Percentiles rank a stretch among this genome's conserved stretches.
Conservation (phyloP, 371 early-diverging fungal species). For the Dipsacomyces acuminosporus region DNA sequence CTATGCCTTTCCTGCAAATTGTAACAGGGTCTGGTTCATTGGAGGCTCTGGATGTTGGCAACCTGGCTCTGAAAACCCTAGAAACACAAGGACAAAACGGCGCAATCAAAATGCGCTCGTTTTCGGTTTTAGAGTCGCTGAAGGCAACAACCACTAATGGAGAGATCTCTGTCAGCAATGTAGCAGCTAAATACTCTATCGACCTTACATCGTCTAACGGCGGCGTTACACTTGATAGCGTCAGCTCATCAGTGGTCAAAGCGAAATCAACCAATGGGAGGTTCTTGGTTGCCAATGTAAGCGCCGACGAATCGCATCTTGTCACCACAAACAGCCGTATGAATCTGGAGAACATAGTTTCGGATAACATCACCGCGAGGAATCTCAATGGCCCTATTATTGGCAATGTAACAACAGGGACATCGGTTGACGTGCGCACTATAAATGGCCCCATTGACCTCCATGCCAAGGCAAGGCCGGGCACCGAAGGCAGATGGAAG, state of each 20-base stretch:
- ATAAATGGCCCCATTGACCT: too few species aligned
- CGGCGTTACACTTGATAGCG: constrained; percentile 1
- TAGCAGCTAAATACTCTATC: neutral
- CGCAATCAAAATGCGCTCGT: constrained; percentile 7
- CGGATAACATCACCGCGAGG: neutral
- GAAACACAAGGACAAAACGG: constrained; percentile 8
- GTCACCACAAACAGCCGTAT: constrained; percentile 6
- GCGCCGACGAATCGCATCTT: neutral
- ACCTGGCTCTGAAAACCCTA: constrained; percentile 2
- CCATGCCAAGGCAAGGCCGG: too few species aligned
- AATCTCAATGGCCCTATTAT: neutral
- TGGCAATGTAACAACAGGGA: too few species aligned
- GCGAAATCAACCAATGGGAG: neutral
- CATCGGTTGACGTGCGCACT: too few species aligned
- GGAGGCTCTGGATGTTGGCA: constrained; percentile 5
- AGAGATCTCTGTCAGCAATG: constrained; percentile 4
- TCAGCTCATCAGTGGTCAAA: constrained; percentile 1
- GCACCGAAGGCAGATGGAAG: too few species aligned
- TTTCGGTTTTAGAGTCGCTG: neutral
- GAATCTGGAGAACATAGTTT: neutral
- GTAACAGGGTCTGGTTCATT: constrained; percentile 10
- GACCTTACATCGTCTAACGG: constrained; percentile 13
- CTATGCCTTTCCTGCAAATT: neutral
- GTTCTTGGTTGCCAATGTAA: constrained; percentile 6
- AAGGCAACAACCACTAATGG: constrained; percentile 9